Evolutionary conservation across 1,139 yeast genomes (phyloP), one percentile per base, ranked within the genome.

Genomic region (Debaryomycetaceae sp.): DNA sequence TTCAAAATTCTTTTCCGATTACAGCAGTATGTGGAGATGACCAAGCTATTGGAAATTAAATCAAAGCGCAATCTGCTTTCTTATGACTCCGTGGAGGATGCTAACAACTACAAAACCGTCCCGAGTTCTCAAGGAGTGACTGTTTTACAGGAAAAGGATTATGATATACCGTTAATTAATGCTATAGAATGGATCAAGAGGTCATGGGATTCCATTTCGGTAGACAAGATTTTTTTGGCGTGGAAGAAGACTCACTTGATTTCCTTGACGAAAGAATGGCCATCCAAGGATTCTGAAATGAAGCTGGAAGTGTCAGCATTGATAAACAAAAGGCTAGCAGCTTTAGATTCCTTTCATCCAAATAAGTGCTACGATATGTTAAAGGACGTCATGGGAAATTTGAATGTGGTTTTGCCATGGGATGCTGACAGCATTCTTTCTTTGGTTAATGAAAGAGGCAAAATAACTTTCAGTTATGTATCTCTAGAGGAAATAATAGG

Each of bases 401-500:
- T 73, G 42, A 69, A 65, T 50, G 84, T 70, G 32, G 73, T 62
- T 6, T 69, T 78, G 38, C 76, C 80, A 11, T 81, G 87, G 87
- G 80, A 78, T 39, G 64, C 74, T 24, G 78, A 76, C 38, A 78
- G 78, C 46, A 55, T 81, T 26, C 51, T 80, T 36, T 82, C 80
- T 26, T 59, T 81, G 36, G 76, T 78, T 6, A 75, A 79, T 40
- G 87, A 81, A 54, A 63, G 79, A 42, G 79, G 78, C 33, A 75
- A 73, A 49, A 72, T 78, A 19, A 75, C 78, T 1, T 53, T 70
- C n/a, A 69, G 66, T 43, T 81, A 80, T 52, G 67, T 75, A 9
- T 79, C 85, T n/a, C 78, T 79, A 38, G 82, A 76, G 43, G 87
- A 81, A 48, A 73, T 81, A 35, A 79, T 81, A 4, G 79, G 80